Conservation (phyloP, 805 yeast species). For the Pichia deserticola region DNA sequence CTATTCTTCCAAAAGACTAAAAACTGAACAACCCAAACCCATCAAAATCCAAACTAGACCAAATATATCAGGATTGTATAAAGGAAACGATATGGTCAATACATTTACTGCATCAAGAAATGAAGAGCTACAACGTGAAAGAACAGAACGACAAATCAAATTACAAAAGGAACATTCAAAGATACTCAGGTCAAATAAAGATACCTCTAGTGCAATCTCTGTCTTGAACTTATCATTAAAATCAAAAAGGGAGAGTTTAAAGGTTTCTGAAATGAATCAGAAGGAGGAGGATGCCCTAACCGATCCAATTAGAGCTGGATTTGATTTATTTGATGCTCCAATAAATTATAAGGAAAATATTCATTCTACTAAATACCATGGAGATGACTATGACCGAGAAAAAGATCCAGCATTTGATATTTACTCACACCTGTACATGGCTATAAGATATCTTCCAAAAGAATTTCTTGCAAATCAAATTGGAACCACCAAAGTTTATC, state of each 20-base stretch:
- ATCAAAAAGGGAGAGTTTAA: neutral
- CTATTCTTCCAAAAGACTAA: neutral
- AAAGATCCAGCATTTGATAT: conserved; percentile 27
- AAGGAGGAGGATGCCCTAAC: neutral
- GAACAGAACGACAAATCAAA: neutral
- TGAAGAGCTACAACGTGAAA: conserved; percentile 1
- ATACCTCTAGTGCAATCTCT: neutral
- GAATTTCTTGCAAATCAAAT: conserved; percentile 32
- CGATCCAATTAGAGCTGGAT: neutral
- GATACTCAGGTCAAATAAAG: neutral
- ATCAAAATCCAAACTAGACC: neutral
- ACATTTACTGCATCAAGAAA: neutral
- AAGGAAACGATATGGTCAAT: neutral
- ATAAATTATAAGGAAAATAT: neutral
- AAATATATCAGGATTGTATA: neutral
- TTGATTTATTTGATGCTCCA: neutral
- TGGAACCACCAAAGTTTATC: conserved; percentile 43
- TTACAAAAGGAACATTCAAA: neutral
- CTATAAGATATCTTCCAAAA: conserved; percentile 39
- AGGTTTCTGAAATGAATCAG: neutral
- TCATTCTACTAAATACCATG: neutral
- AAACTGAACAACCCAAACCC: neutral
- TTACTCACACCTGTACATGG: conserved; percentile 37
- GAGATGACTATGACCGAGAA: neutral
- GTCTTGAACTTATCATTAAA: neutral